Conservation (phyloP, 306 rosid genomes). For the Delonix regia region DNA sequence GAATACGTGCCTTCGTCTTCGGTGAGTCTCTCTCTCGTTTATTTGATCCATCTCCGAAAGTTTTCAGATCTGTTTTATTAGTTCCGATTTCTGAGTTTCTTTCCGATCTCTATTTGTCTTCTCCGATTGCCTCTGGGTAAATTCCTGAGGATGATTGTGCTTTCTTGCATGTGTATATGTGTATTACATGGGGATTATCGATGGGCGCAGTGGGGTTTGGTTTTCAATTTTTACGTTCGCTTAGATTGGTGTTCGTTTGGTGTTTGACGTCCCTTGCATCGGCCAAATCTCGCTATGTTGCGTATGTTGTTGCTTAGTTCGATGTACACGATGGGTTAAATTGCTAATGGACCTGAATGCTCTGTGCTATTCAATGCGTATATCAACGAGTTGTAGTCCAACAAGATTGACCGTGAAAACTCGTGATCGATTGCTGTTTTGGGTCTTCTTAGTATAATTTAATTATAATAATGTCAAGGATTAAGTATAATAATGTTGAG, state of each 20-base stretch:
- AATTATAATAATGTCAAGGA: background rate
- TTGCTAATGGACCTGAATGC: background rate
- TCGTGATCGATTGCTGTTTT: background rate
- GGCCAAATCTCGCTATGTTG: conserved; percentile 4
- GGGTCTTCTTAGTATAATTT: background rate
- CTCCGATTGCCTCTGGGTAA: background rate
- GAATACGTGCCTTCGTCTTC: background rate
- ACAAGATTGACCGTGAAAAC: background rate
- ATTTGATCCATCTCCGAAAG: background rate
- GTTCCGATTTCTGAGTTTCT: background rate
- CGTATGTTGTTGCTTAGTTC: background rate
- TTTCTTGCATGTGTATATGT: background rate
- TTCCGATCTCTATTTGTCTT: background rate
- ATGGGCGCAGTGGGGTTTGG: background rate
- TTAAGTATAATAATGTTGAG: background rate
- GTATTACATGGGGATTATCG: background rate
- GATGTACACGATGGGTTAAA: background rate
- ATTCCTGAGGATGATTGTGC: background rate
- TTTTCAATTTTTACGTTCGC: background rate
- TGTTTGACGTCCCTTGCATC: background rate
- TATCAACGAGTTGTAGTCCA: background rate
- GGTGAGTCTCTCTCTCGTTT: background rate
- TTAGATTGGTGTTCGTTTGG: background rate
- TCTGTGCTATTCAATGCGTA: background rate
- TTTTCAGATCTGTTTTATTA: conserved; percentile 19